Conservation (phyloP, 179 eudicot species). For the Beta corolliflora region DNA sequence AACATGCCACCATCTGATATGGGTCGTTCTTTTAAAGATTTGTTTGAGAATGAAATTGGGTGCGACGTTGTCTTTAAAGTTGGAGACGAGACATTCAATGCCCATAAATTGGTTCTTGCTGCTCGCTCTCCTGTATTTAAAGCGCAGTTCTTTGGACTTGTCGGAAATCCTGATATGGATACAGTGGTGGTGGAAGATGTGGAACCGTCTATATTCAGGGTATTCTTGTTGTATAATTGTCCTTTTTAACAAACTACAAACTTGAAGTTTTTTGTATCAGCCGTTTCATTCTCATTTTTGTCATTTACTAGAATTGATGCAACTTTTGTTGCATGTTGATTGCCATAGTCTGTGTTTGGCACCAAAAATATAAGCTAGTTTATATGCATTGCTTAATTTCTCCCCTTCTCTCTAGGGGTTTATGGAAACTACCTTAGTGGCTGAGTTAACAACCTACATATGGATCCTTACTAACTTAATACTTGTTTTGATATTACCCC, state of each 20-base stretch:
- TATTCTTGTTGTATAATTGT: slow-evolving; percentile 21
- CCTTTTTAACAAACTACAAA: neutral
- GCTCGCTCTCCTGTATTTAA: slow-evolving; percentile 93
- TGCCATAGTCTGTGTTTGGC: neutral
- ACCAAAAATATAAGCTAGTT: neutral
- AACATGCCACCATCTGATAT: slow-evolving; percentile 71
- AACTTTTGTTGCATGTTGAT: neutral
- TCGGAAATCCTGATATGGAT: slow-evolving; percentile 62
- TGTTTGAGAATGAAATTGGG: slow-evolving; percentile 66
- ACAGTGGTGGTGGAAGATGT: slow-evolving; percentile 66
- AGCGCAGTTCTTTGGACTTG: slow-evolving; percentile 90
- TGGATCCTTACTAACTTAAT: too few species aligned
- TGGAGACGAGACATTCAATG: slow-evolving; percentile 77
- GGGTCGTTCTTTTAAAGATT: slow-evolving; percentile 54
- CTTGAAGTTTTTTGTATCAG: neutral
- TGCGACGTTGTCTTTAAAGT: slow-evolving; percentile 64
- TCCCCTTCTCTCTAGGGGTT: neutral
- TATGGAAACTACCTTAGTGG: too few species aligned
- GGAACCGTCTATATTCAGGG: slow-evolving; percentile 83
- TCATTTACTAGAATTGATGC: neutral
- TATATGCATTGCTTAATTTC: neutral
- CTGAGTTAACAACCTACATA: too few species aligned
- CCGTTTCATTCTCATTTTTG: neutral
- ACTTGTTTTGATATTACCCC: too few species aligned
- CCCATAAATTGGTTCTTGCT: slow-evolving; percentile 88